These are phyloP conservation scores for Ambrosia artemisiifolia DNA, from an alignment of 129 eudicot genomes.

Conservation along the genomic window DNA sequence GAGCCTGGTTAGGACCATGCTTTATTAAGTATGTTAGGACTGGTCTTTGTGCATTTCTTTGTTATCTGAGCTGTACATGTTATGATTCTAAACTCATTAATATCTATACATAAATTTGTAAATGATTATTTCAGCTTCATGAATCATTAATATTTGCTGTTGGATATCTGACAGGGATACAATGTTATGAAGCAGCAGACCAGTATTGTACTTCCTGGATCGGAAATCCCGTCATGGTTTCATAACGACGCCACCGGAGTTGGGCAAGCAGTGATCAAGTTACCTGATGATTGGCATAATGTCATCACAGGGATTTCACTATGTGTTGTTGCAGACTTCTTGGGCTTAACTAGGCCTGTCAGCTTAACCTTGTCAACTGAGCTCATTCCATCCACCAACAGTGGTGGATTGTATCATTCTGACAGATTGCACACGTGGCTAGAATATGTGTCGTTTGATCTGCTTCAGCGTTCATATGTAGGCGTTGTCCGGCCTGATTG, in stretches of 20 bases:
- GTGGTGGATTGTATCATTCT: slow-evolving; percentile 1
- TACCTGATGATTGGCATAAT: slow-evolving; percentile 7
- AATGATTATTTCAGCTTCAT: background rate
- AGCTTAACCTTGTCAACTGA: slow-evolving; percentile 19
- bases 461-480: slow-evolving; percentile 5
- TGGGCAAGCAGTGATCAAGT: slow-evolving; percentile 10
- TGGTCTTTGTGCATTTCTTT: no score
- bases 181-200: slow-evolving; percentile 17
- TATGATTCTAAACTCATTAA: background rate
- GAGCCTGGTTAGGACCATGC: no score
- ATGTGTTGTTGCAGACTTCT: slow-evolving; percentile 16
- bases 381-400: background rate
- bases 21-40: background rate
- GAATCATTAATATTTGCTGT: background rate
- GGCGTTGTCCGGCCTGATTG: slow-evolving; percentile 10
- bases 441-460: slow-evolving; percentile 14
- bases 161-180: background rate
- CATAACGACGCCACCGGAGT: slow-evolving; percentile 4
- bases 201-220: slow-evolving; percentile 16
- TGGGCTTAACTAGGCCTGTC: slow-evolving; percentile 18
- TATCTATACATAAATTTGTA: background rate
- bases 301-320: slow-evolving; percentile 12
- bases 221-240: slow-evolving; percentile 19
- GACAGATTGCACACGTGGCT: slow-evolving; percentile 18
- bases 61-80: background rate